A percentile compares a stretch with the other conserved stretches of the same genome.
These are phyloP conservation scores for Drosera capensis DNA, from an alignment of 148 eudicot genomes.

Conservation along the genomic window DNA sequence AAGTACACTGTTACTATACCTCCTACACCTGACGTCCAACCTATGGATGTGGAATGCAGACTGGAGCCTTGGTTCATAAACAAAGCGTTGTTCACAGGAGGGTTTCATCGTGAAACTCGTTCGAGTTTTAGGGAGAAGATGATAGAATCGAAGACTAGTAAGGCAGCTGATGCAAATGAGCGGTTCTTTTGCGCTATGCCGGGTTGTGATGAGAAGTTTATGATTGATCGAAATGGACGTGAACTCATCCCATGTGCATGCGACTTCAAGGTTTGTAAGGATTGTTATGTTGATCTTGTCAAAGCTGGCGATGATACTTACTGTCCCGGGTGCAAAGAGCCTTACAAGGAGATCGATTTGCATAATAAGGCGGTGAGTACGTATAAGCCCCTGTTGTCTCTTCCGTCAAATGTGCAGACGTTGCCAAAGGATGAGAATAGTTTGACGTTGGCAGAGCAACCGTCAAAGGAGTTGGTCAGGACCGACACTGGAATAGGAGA, in stretches of 20 bases:
- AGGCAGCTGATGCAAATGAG: constrained; percentile 20
- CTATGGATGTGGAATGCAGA: constrained; percentile 7
- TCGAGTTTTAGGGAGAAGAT: constrained; percentile 22
- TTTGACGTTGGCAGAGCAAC: constrained; percentile 2
- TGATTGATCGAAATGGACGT: constrained; percentile 11
- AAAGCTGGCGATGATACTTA: constrained; percentile 10
- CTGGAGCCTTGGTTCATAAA: constrained; percentile 16
- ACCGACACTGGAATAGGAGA: constrained; percentile 5
- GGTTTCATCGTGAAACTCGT: constrained; percentile 16
- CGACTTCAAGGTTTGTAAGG: constrained; percentile 19
- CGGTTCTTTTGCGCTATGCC: constrained; percentile 13
- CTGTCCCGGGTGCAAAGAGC: constrained; percentile 21
- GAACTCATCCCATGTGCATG: constrained; percentile 19
- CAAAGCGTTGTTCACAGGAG: constrained; percentile 16
- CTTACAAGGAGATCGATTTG: constrained; percentile 15
- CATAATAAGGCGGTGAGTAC: constrained; percentile 2
- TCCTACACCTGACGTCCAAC: constrained; percentile 16
- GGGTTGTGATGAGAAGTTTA: constrained; percentile 19
- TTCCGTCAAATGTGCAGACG: constrained; percentile 1
- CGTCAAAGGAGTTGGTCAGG: constrained; percentile 5
- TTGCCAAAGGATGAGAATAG: constrained; percentile 7
- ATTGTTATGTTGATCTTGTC: constrained; percentile 17
- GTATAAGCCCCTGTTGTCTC: background rate
- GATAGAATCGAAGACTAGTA: constrained; percentile 13
- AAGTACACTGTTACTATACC: constrained; percentile 18